Conservation (phyloP, 305 asterid species). For the Solanum aculeatissimum region DNA sequence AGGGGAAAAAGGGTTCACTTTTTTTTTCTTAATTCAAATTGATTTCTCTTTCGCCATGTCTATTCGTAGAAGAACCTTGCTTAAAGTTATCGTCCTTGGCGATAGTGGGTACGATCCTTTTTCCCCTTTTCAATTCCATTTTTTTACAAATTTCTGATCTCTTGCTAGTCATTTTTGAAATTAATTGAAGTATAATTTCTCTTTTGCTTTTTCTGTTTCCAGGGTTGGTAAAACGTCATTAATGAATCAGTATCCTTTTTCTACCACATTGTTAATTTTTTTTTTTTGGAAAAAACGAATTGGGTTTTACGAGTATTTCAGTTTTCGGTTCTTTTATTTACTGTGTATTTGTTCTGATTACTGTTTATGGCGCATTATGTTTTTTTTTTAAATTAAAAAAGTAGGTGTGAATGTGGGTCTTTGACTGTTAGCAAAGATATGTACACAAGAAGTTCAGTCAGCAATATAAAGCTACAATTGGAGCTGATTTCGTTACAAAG, state of each 20-base stretch:
- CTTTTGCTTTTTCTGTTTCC: neutral
- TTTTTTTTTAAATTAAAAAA: neutral
- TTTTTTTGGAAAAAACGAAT: neutral
- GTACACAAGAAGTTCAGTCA: slow-evolving; percentile 96
- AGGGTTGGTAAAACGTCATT: slow-evolving; percentile 97
- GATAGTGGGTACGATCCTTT: slow-evolving; percentile 65
- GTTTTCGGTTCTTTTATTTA: neutral
- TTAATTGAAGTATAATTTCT: neutral
- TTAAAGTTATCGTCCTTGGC: slow-evolving; percentile 95
- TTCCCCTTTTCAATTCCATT: neutral
- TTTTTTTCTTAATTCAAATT: neutral
- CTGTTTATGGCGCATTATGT: neutral
- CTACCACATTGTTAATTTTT: neutral
- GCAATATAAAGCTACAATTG: slow-evolving; percentile 96
- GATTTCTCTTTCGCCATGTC: slow-evolving; percentile 39
- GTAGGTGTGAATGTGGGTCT: slow-evolving; percentile 11
- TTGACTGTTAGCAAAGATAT: slow-evolving; percentile 49
- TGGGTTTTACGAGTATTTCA: neutral
- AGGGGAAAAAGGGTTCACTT: neutral
- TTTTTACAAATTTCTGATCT: neutral
- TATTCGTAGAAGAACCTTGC: slow-evolving; percentile 79
- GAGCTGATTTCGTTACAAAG: slow-evolving; percentile 97
- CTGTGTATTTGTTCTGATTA: neutral
- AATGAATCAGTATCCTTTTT: slow-evolving; percentile 93
- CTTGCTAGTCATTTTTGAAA: slow-evolving; percentile 5